Evolutionary conservation across 2,329 filamentous ascomycete species (phyloP).

Genomic region (Exserohilum rostratum): DNA sequence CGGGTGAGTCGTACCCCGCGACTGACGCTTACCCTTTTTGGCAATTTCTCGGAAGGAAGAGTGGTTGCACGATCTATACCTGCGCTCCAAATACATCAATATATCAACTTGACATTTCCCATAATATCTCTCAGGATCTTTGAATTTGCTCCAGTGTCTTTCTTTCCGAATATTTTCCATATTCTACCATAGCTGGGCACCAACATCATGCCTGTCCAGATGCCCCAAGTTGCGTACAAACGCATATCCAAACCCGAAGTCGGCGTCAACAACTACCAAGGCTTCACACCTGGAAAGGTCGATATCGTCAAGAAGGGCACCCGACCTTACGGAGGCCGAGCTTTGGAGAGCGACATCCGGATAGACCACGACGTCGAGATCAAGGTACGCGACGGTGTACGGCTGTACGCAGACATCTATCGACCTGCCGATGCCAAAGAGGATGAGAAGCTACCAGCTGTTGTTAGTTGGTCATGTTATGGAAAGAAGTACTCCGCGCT

Average conservation of each 20-base stretch:
- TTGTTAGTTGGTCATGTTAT: slow-evolving; percentile 54
- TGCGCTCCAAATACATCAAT: not conserved
- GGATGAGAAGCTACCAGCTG: slow-evolving; percentile 49
- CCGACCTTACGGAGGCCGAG: slow-evolving; percentile 46
- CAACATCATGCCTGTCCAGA: slow-evolving; percentile 36
- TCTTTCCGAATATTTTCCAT: too few relatives aligned
- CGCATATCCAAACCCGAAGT: slow-evolving; percentile 45
- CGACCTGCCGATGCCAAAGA: slow-evolving; percentile 44
- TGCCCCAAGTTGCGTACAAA: slow-evolving; percentile 36
- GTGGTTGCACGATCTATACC: not conserved
- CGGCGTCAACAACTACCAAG: slow-evolving; percentile 52
- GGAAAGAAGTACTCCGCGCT: slow-evolving; percentile 54
- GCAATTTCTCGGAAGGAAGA: not conserved
- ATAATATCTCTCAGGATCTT: not conserved
- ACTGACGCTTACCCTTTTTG: not conserved
- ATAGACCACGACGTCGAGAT: slow-evolving; percentile 57
- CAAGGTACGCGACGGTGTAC: slow-evolving; percentile 50
- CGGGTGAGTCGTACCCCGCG: not conserved
- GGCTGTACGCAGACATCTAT: slow-evolving; percentile 55
- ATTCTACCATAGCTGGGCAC: not conserved
- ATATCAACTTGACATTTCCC: not conserved
- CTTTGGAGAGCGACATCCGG: slow-evolving; percentile 48
- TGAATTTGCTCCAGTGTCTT: not conserved
- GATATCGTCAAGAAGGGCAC: slow-evolving; percentile 50
- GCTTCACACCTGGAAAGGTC: slow-evolving; percentile 47